Evolutionary conservation across 2,329 filamentous ascomycete species (phyloP).

Genomic region (Pseudogymnoascus sp.): DNA sequence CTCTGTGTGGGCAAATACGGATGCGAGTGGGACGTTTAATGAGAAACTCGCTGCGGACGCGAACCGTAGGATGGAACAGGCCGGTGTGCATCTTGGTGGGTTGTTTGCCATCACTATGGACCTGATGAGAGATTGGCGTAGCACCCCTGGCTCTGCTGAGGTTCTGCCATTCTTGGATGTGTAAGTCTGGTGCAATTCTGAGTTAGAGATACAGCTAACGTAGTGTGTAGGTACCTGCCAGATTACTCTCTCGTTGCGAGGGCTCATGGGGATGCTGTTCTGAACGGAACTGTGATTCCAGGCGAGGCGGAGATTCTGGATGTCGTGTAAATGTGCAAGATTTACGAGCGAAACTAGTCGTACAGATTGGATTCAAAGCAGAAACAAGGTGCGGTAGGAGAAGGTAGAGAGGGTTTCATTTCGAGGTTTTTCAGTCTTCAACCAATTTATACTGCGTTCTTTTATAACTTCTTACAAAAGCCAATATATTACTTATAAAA

Average conservation of each 20-base stretch:
- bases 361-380: neutral
- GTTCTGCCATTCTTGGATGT: conserved; percentile 57
- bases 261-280: conserved; percentile 51
- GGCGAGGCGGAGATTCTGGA: conserved; percentile 40
- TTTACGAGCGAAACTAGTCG: neutral
- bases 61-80: conserved; percentile 59
- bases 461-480: neutral
- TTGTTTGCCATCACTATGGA: conserved; percentile 26
- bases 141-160: conserved; percentile 42
- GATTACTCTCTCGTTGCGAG: conserved; percentile 58
- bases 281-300: conserved; percentile 50
- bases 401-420: neutral
- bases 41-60: conserved; percentile 53
- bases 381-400: neutral
- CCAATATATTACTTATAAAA: neutral
- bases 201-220: neutral
- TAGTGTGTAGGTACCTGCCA: conserved; percentile 44
- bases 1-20: conserved; percentile 65
- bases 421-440: neutral
- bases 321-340: neutral
- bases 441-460: neutral
- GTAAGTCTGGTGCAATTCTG: conserved; percentile 22
- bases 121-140: conserved; percentile 26
- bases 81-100: conserved; percentile 50
- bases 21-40: conserved; percentile 61